Conservation (phyloP, 495 filamentous ascomycete genomes). For the Penicillium alfredii region DNA sequence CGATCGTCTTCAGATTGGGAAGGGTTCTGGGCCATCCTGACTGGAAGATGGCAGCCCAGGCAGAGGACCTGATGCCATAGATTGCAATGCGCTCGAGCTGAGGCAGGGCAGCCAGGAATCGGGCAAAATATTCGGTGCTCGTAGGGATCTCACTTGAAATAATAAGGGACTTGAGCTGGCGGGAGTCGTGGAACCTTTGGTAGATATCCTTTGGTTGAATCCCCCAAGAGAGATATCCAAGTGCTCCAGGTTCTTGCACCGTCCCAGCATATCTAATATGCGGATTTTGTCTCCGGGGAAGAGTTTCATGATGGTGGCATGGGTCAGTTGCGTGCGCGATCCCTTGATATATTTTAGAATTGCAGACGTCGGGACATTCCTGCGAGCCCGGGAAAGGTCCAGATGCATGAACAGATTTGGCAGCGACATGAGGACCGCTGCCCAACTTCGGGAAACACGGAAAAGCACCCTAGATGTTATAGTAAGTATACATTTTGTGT, state of each 20-base stretch:
- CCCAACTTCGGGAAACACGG: constrained; percentile 51
- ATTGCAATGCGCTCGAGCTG: constrained; percentile 40
- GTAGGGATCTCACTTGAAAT: constrained; percentile 32
- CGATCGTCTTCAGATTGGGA: constrained; percentile 33
- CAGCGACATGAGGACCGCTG: constrained; percentile 36
- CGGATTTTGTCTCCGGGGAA: no score
- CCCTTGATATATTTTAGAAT: constrained; percentile 40
- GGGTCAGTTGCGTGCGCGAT: constrained; percentile 34
- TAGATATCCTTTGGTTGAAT: constrained; percentile 21
- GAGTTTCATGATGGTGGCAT: constrained; percentile 35
- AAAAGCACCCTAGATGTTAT: constrained; percentile 34
- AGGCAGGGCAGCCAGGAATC: constrained; percentile 33
- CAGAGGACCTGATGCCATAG: constrained; percentile 19
- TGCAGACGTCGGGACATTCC: constrained; percentile 33
- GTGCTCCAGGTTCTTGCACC: constrained; percentile 34
- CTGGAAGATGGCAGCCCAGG: constrained; percentile 4
- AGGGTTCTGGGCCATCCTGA: constrained; percentile 23
- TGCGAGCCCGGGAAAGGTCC: constrained; percentile 41
- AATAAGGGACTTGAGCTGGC: constrained; percentile 36
- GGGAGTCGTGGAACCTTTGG: constrained; percentile 27
- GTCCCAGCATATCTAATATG: constrained; percentile 33
- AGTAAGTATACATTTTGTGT: no score
- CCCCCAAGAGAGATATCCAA: no score
- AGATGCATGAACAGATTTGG: constrained; percentile 46
- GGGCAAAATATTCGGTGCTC: constrained; percentile 25